phyloP scores from a whole-genome alignment of 2,329 filamentous ascomycete species.

The Penicillium sp. region DNA sequence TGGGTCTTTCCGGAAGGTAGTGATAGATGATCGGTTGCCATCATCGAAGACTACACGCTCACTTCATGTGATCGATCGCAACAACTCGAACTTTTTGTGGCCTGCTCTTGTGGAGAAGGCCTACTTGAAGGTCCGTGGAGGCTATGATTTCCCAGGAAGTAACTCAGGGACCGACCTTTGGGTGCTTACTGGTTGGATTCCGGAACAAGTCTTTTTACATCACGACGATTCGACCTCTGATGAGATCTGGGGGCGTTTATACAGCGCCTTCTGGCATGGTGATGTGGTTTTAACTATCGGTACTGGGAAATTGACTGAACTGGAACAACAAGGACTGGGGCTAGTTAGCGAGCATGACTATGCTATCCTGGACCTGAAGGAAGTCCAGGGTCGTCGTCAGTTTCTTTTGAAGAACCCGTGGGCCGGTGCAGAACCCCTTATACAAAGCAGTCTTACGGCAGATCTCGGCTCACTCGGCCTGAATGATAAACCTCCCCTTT shows the following conservation, averaged over 20 bases:
- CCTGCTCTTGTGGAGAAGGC: constrained; percentile 93
- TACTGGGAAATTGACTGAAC: constrained; percentile 74
- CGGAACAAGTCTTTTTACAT: constrained; percentile 89
- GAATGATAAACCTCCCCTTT: constrained; percentile 21
- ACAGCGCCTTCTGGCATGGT: constrained; percentile 69
- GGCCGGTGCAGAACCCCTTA: constrained; percentile 63
- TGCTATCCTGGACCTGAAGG: constrained; percentile 76
- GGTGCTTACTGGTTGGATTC: constrained; percentile 93
- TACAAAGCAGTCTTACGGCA: constrained; percentile 9
- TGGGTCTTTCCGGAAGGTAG: constrained; percentile 80
- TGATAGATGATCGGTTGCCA: constrained; percentile 86
- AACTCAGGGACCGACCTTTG: constrained; percentile 95
- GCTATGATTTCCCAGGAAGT: constrained; percentile 96
- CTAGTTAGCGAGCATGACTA: constrained; percentile 92
- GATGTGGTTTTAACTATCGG: constrained; percentile 88
- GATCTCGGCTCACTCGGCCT: constrained; percentile 10
- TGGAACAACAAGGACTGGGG: constrained; percentile 76
- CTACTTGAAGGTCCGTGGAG: constrained; percentile 90
- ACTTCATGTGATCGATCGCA: constrained; percentile 82
- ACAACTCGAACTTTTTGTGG: constrained; percentile 80
- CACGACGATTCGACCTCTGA: constrained; percentile 76
- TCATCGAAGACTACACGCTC: constrained; percentile 68
- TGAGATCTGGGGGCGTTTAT: constrained; percentile 73
- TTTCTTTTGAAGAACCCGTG: constrained; percentile 94
- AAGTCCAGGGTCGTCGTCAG: constrained; percentile 59